Conservation (phyloP, 2,329 filamentous ascomycete genomes). For the Aureobasidium uvarum region DNA sequence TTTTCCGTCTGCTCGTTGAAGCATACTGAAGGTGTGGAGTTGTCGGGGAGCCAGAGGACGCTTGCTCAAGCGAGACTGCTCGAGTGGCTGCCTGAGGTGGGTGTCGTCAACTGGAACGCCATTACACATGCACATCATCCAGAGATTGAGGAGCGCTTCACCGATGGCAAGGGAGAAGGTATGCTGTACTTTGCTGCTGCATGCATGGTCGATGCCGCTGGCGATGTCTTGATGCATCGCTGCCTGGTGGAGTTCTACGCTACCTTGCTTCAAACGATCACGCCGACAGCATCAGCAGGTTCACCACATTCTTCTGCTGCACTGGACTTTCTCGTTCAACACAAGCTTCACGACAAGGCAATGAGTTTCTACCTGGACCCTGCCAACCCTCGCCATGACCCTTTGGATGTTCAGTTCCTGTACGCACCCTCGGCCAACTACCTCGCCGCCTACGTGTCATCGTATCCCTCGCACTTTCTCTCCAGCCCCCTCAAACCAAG, state of each 20-base stretch:
- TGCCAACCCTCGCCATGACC: constrained; percentile 45
- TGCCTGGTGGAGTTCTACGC: constrained; percentile 58
- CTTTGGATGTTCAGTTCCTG: constrained; percentile 55
- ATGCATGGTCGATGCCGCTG: constrained; percentile 56
- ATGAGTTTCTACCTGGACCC: constrained; percentile 54
- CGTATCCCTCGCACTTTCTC: constrained; percentile 57
- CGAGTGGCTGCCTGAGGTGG: constrained; percentile 56
- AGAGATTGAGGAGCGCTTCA: constrained; percentile 50
- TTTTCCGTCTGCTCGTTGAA: constrained; percentile 56
- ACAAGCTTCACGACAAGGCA: constrained; percentile 52
- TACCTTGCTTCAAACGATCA: constrained; percentile 51
- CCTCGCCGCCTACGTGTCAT: constrained; percentile 55
- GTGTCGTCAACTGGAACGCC: constrained; percentile 54
- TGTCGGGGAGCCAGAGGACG: constrained; percentile 55
- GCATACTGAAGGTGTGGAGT: constrained; percentile 37
- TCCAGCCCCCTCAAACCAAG: constrained; percentile 45
- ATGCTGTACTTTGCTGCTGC: constrained; percentile 56
- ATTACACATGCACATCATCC: constrained; percentile 53
- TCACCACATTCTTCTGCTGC: constrained; percentile 36
- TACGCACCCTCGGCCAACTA: constrained; percentile 57
- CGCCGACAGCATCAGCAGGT: constrained; percentile 30
- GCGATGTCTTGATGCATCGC: constrained; percentile 61
- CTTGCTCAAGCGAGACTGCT: constrained; percentile 61
- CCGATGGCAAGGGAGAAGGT: constrained; percentile 41
- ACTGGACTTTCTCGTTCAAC: constrained; percentile 54